These are phyloP conservation scores for Xerocomus nothofagi DNA, from an alignment of 1,284 basidiomycete species.

Conservation along the genomic window DNA sequence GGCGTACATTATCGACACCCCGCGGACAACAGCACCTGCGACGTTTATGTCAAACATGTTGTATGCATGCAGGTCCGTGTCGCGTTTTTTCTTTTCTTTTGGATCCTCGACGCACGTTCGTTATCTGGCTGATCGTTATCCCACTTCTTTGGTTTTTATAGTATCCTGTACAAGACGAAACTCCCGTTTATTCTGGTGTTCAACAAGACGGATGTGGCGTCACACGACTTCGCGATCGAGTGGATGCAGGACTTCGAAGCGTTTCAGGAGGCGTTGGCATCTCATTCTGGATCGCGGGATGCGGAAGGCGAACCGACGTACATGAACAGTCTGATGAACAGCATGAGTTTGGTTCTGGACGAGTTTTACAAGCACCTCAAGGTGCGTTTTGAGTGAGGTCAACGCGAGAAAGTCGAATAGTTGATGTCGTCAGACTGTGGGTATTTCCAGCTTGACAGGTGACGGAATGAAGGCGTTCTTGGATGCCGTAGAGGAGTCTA, in stretches of 20 bases:
- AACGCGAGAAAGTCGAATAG: not conserved
- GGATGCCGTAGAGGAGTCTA: constrained; percentile 83
- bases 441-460: constrained; percentile 95
- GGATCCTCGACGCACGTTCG: not conserved
- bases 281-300: constrained; percentile 65
- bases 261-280: constrained; percentile 73
- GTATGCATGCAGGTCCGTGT: constrained; percentile 91
- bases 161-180: constrained; percentile 98
- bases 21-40: constrained; percentile 90
- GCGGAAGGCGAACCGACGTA: constrained; percentile 92
- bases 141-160: constrained; percentile 32
- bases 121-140: not conserved
- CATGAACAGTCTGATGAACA: constrained; percentile 99
- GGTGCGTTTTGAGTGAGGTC: constrained; percentile 42
- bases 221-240: constrained; percentile 89
- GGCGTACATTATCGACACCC: constrained; percentile 98
- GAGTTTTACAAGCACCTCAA: constrained; percentile 98
- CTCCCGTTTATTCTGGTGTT: constrained; percentile 98
- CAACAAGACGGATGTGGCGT: constrained; percentile 95
- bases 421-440: constrained; percentile 71
- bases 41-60: constrained; percentile 99
- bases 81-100: too few species aligned
- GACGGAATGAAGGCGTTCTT: constrained; percentile 92
- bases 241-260: constrained; percentile 99
- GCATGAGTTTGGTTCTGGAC: constrained; percentile 97